Evolutionary conservation across 1,139 yeast species (phyloP), one percentile per base, ranked within the genome.

Genomic region (Yamadazyma atlantica): DNA sequence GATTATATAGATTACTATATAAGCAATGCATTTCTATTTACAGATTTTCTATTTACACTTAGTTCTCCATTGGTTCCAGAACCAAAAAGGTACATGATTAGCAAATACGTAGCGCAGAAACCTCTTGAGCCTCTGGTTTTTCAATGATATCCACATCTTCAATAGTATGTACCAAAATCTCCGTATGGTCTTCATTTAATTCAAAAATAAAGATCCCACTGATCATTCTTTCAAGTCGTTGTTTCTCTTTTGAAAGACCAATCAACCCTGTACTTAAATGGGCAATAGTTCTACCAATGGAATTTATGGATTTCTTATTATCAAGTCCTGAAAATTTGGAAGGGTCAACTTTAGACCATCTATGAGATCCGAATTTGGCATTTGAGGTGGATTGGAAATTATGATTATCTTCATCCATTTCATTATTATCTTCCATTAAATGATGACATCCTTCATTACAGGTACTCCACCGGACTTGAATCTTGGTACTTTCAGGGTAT

Each of bases 121-220:
- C 56, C 27, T 53, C 58, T 39, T 63, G 62, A 17, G 64, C 49
- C 34, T 66, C 69, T 3, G 57, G 55, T 36, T 59, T 55, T 44
- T 81, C 85, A 35, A 82, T 62, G 43, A 85, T 73, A 51, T 85
- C 87, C 41, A 88, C 74, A 52, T 85, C 80, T 47, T 87, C 95
- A 32, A 88, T 73, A 1, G 89, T 82, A 55, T 87, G 92, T n/a
- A 81, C 86, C 22, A 70, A 40, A 17, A 88, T 77, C 43, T 68
- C 55, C 37, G 77, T 73, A 57, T 85, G 82, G 23, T 69, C 67
- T 11, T 68, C 67, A 53, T 74, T 78, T 43, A 88, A 69, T 50
- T 85, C 95, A 55, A 87, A 87, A 24, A 86, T 77, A 55, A 88
- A 87, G 7, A 84, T 64, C 1, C 96, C 96, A 36, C 77, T 72